phyloP scores from a whole-genome alignment of 73 alveolate species.

The Paramecium biaurelia region DNA sequence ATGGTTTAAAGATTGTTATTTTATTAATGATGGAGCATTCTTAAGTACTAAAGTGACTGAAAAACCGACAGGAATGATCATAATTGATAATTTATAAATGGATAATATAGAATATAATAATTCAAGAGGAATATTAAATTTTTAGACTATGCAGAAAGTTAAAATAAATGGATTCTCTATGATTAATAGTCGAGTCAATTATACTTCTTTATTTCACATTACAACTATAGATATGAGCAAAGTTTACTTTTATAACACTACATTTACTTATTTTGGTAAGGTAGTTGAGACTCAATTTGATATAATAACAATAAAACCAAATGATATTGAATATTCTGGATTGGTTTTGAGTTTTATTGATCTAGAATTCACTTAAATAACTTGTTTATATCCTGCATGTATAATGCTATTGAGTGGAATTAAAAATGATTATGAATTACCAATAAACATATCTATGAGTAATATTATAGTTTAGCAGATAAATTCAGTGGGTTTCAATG shows the following conservation, averaged over 20 bases:
- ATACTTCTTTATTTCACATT: neutral
- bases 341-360: neutral
- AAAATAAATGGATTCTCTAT: neutral
- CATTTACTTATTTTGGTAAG: conserved; percentile 22
- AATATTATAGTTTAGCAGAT: neutral
- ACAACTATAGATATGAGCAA: neutral
- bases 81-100: neutral
- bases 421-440: conserved; percentile 33
- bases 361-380: neutral
- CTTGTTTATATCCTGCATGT: neutral
- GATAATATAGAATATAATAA: neutral
- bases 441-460: neutral
- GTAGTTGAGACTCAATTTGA: neutral
- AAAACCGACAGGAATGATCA: neutral
- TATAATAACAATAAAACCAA: neutral
- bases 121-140: conserved; percentile 1
- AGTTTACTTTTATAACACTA: neutral
- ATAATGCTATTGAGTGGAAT: neutral
- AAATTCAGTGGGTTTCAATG: neutral
- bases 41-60: neutral
- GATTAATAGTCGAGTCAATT: neutral
- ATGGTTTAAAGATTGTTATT: neutral
- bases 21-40: neutral
- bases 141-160: conserved; percentile 2
- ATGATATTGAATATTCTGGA: conserved; percentile 14